Conservation (phyloP, 1,284 basidiomycete genomes). For the Austroboletus olivaceoglutinosus region DNA sequence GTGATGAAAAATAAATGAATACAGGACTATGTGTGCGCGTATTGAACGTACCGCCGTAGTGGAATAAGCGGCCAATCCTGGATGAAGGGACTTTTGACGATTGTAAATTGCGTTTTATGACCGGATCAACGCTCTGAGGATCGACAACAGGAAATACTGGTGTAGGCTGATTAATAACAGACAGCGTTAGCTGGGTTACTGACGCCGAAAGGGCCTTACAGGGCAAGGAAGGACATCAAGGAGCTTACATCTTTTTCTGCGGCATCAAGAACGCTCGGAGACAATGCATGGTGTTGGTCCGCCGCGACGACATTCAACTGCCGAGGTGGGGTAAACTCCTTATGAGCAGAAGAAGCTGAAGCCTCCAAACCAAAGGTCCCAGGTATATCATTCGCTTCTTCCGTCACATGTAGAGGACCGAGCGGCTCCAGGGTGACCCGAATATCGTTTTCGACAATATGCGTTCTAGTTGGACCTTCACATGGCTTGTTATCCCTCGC, state of each 20-base stretch:
- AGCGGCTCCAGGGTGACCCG: neutral
- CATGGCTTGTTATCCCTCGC: neutral
- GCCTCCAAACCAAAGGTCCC: neutral
- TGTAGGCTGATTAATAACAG: conserved; percentile 8
- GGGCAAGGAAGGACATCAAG: neutral
- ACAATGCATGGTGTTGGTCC: neutral
- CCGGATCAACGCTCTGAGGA: neutral
- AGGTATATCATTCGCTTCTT: neutral
- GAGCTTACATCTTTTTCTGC: conserved; percentile 9
- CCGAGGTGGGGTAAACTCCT: neutral
- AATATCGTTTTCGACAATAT: neutral
- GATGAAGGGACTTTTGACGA: conserved; percentile 88
- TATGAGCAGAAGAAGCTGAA: neutral
- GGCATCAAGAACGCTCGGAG: neutral
- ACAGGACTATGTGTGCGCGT: neutral
- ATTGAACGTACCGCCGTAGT: conserved; percentile 76
- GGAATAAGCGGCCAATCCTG: conserved; percentile 81
- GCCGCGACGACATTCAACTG: neutral
- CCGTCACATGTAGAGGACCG: neutral
- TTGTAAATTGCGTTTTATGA: conserved; percentile 50
- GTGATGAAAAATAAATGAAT: neutral
- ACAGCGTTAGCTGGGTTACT: conserved; percentile 1
- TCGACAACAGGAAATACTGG: neutral
- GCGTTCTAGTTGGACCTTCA: too few species aligned
- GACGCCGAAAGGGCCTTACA: neutral